Conservation (phyloP, 1,284 basidiomycete species). For the Fomitopsis schrenkii region DNA sequence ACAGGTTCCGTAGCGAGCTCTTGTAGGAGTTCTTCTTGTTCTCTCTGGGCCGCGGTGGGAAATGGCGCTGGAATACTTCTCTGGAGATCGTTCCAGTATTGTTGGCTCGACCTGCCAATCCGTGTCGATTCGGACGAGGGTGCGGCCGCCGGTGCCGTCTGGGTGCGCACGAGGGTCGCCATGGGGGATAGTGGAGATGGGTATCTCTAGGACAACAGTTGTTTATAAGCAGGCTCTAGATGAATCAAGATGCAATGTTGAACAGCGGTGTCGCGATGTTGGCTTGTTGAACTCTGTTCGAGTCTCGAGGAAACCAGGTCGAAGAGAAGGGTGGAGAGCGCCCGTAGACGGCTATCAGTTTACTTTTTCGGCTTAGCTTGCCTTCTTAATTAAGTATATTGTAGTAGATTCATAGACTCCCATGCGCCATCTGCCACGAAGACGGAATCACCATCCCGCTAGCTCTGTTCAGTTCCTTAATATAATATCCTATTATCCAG, state of each 20-base stretch:
- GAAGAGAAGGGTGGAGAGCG: background rate
- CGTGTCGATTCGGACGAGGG: background rate
- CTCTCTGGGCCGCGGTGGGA: slow-evolving; percentile 14
- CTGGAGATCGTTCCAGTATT: background rate
- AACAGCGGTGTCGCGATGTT: background rate
- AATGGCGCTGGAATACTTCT: slow-evolving; percentile 6
- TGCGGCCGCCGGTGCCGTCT: slow-evolving; percentile 1
- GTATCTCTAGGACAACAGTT: background rate
- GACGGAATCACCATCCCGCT: too few relatives aligned
- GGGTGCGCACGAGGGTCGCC: slow-evolving; percentile 7
- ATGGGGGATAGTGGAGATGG: background rate
- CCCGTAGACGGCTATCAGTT: background rate
- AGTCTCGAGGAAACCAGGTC: background rate
- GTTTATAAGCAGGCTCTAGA: background rate
- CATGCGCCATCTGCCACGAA: too few relatives aligned
- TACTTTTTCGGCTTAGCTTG: too few relatives aligned
- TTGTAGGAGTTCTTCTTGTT: slow-evolving; percentile 24
- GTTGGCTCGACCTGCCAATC: background rate
- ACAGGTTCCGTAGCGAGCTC: slow-evolving; percentile 24
- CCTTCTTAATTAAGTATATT: too few relatives aligned
- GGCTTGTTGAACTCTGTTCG: background rate
- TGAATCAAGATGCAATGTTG: background rate
- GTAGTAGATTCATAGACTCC: too few relatives aligned
- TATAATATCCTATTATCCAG: background rate
- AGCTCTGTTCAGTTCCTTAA: too few relatives aligned